A percentile compares a stretch with the other conserved stretches of the same genome.
Conservation (phyloP, 768 basidiomycete genomes). For the Lactifluus pinguis region DNA sequence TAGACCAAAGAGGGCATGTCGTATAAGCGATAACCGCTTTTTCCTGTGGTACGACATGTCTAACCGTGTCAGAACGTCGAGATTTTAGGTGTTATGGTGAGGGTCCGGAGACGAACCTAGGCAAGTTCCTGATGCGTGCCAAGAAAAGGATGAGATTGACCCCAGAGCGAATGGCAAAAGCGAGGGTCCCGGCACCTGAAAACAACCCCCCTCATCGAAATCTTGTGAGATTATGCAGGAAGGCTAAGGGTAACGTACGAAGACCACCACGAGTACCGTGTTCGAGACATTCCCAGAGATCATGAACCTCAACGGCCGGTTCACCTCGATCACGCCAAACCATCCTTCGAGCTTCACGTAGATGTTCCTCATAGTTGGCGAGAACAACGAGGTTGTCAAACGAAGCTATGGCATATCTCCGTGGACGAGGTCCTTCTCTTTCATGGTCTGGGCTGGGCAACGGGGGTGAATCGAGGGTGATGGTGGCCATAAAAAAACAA, state of each 20-base stretch:
- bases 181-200: conserved; percentile 71
- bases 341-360: conserved; percentile 66
- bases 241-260: conserved; percentile 41
- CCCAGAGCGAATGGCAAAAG: conserved; percentile 72
- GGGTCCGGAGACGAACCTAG: background rate
- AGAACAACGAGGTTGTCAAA: conserved; percentile 81
- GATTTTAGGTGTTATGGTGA: too few species aligned
- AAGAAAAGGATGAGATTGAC: conserved; percentile 74
- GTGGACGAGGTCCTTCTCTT: conserved; percentile 34
- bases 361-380: conserved; percentile 72
- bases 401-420: conserved; percentile 55
- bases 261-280: conserved; percentile 66
- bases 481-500: background rate
- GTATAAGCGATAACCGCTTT: conserved; percentile 57
- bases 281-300: conserved; percentile 54
- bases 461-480: background rate
- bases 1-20: conserved; percentile 73
- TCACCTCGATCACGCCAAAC: conserved; percentile 78
- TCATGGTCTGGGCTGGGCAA: background rate
- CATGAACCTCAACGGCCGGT: conserved; percentile 57
- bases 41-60: conserved; percentile 33
- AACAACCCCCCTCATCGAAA: background rate
- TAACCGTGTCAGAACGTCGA: background rate
- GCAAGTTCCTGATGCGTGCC: conserved; percentile 47
- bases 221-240: background rate